Base-by-base conservation (phyloP, 257 asterid species). In the Solanum acaule region DNA sequence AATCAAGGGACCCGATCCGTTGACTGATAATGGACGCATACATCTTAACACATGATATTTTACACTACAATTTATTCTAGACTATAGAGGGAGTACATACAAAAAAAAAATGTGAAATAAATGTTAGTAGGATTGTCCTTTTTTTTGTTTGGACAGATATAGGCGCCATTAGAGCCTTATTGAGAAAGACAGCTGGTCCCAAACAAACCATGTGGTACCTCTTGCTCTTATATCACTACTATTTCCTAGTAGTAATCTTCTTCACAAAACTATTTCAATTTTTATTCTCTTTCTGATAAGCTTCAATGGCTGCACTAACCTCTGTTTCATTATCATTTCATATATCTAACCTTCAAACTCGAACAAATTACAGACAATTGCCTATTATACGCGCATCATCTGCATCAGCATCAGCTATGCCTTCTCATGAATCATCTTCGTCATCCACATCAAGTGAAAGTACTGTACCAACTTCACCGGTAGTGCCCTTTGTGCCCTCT, bases 251-350 rank as follows among this genome's bases (percentile, higher is more conserved):
- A 46, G 2, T 1, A 15, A 10, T 81, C 40, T 81, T 44, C 67
- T 79, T 46, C 68, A 81, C 76, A 86, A 67, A 71, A 29, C 16
- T 0, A 13, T 46, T 18, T 71, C 20, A 31, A 56, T 20, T 33
- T 84, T 72, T 52, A 4, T 65, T 16, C 15, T 81, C 38, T 34
- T 33, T 59, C 35, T 82, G 14, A 44, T 68, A 44, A 65, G 29
- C 89, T 81, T 73, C 92, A 86, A 95, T 94, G 98, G 97, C 97
- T 71, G 20, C 89, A 71, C 73, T 92, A 35, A 88, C 91, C n/a
- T 88, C 91, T 7, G 42, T 91, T 84, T 83, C 94, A 59, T 72
- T 89, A 18, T 91, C 92, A 75, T 83, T 88, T 27, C 91, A 90
- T 90, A 87, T 70, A 65, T 79, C 94, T 11, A 85, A 88, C 59